Evolutionary conservation across 2,329 filamentous ascomycete genomes (phyloP).

Genomic region (Plectosphaerella sp.): DNA sequence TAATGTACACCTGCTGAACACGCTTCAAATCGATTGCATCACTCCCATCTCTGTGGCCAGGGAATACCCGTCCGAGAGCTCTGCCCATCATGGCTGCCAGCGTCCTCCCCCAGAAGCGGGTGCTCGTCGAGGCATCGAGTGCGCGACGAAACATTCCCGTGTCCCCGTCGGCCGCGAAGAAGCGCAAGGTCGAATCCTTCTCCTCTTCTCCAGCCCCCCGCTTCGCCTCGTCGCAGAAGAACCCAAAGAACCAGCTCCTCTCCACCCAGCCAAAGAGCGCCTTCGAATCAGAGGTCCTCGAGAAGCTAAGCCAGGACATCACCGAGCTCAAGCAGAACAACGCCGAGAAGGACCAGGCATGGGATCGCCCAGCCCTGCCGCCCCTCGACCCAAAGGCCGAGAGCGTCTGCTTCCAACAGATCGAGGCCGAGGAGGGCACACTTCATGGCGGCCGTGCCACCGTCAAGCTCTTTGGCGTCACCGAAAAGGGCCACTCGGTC

Average conservation of each 20-base stretch:
- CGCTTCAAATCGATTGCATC: not conserved
- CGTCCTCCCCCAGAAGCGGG: conserved; percentile 65
- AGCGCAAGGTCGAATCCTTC: conserved; percentile 70
- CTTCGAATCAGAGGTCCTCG: conserved; percentile 90
- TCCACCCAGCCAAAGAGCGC: conserved; percentile 83
- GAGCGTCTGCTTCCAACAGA: conserved; percentile 86
- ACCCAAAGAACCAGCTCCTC: conserved; percentile 55
- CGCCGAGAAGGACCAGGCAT: conserved; percentile 88
- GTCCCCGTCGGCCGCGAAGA: conserved; percentile 63
- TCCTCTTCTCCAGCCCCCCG: conserved; percentile 51
- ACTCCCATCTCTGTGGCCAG: not conserved
- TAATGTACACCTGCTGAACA: conserved; percentile 5
- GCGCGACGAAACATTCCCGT: conserved; percentile 57
- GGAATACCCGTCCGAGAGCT: not conserved
- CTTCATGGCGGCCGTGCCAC: conserved; percentile 70
- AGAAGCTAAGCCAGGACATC: conserved; percentile 94
- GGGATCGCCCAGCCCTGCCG: conserved; percentile 61
- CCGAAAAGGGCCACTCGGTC: conserved; percentile 77
- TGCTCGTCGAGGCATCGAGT: conserved; percentile 64
- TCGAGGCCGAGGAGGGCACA: conserved; percentile 88
- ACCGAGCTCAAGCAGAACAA: conserved; percentile 80
- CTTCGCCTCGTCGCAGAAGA: conserved; percentile 60
- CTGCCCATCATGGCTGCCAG: conserved; percentile 41
- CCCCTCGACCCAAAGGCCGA: conserved; percentile 55
- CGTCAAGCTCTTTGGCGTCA: conserved; percentile 92